Evolutionary conservation across 2,329 filamentous ascomycete genomes (phyloP), one percentile per base, ranked within the genome.

Genomic region (Didymosphaeria variabile): DNA sequence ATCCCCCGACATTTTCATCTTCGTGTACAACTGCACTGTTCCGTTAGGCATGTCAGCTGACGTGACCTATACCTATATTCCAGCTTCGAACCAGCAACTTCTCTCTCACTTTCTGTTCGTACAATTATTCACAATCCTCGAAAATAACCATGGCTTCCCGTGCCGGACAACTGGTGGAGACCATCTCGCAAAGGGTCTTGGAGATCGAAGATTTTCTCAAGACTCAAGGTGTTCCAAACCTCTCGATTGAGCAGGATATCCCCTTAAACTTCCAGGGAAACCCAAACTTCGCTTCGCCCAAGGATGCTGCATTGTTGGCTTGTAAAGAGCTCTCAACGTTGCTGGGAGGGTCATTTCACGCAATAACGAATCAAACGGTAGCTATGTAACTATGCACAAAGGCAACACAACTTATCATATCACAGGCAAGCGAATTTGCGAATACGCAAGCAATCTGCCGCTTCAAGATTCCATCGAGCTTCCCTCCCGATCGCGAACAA

Each of bases 401-500:
- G 32, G 7, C 32, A 29, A 2, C 10, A 5, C 6, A 44, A n/a
- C 17, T n/a, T 5, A 34, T 2, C 29, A 19, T 38, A 38, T 15
- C 2, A 42, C 21, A 59, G 57, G 17, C 44, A 13, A 50, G n/a
- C 21, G 51, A 59, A 31, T 36, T 59, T n/a, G 52, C 44, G 15
- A 57, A 46, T 36, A 54, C 55, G 4, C 58, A 60, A 32, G 54
- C 53, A n/a, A 34, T 60, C 19, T 60, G 53, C 34, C 55, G 55
- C 42, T 61, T 55, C 59, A 61, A 55, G 1, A 61, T 61, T n/a
- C 55, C 59, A 45, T 21, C 55, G 9, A 45, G 53, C 9, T 56
- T 62, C 31, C 55, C 60, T 3, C 26, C 26, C 3, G 15, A n/a
- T 15, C 34, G 32, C 45, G 15, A 31, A 23, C 19, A 40, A 1